Evolutionary conservation across 345 rosid genomes (phyloP), one percentile per base, ranked within the genome.

Genomic region (Nasturtium officinale): DNA sequence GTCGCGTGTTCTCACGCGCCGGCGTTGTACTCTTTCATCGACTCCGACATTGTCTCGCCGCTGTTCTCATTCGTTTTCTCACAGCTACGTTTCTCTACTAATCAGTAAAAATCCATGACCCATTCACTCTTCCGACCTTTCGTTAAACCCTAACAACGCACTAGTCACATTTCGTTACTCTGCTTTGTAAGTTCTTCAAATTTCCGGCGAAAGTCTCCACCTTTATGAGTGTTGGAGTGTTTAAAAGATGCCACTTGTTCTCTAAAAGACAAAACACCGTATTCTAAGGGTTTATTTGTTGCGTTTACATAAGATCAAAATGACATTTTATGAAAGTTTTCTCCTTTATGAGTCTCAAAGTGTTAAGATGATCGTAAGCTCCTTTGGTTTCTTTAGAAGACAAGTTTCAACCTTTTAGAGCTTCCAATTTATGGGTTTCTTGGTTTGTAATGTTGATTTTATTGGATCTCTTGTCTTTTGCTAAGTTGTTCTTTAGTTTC

Each of bases 1-100:
- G 8, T 58, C 61, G 72, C 78, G 67, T 74, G 60, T 47, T 13
- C 20, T 38, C 78, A 74, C 78, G 73, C 67, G 60, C 72, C 73
- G 67, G 10, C 73, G 72, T 20, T 25, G 18, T 17, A 11, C 48
- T 48, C 68, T 5, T 13, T 55, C 62, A 11, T 23, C 62, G 62
- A 15, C 69, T 6, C 37, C 69, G 42, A 16, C 79, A 75, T 68
- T 67, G 40, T 13, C 21, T 51, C 9, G 13, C 6, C 56, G 2
- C 40, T 29, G 57, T 30, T 53, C 3, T 21, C 17, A 0, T 52
- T 52, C n/a, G 50, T 4, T 23, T 30, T 32, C 45, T 2, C 13
- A 65, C 26, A 8, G 42, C 50, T 28, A 23, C n/a, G 40, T n/a
- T n/a, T n/a, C n/a, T n/a, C n/a, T 51, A n/a, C 18, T 11, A 59